Conservation (phyloP, 495 filamentous ascomycete genomes). For the Lophium mytilinum region DNA sequence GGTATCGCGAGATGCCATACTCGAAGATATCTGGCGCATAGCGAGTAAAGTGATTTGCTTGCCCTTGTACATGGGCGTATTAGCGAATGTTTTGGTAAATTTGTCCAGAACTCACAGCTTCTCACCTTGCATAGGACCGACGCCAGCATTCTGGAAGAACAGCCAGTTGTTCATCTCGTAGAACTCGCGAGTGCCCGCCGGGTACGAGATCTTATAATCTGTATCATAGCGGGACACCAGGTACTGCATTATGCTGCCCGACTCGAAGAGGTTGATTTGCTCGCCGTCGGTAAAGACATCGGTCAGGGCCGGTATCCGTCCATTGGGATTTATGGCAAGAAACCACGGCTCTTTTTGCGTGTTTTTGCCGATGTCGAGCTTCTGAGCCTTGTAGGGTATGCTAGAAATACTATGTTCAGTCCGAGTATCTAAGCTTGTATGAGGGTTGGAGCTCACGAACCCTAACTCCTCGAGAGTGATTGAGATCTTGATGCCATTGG, state of each 20-base stretch:
- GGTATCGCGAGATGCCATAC: conserved; percentile 78
- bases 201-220: conserved; percentile 78
- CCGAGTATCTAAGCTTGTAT: not conserved
- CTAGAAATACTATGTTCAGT: not conserved
- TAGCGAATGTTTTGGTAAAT: not conserved
- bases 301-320: conserved; percentile 86
- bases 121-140: conserved; percentile 74
- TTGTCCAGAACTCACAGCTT: conserved; percentile 32
- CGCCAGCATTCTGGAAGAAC: conserved; percentile 57
- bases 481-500: conserved; percentile 74
- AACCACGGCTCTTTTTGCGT: conserved; percentile 81
- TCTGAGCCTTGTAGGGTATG: conserved; percentile 49
- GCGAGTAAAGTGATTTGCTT: conserved; percentile 82
- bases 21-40: conserved; percentile 83
- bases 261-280: conserved; percentile 71
- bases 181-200: conserved; percentile 61
- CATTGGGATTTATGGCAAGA: conserved; percentile 87
- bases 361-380: conserved; percentile 63
- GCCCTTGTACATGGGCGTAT: conserved; percentile 24
- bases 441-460: conserved; percentile 27
- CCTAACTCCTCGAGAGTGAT: conserved; percentile 85
- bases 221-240: conserved; percentile 72
- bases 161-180: conserved; percentile 78
- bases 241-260: conserved; percentile 80
- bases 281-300: conserved; percentile 61